Percentiles rank a stretch among this genome's conserved stretches.
Evolutionary conservation across 805 yeast species (phyloP).

Genomic region (Candida multigemmis): DNA sequence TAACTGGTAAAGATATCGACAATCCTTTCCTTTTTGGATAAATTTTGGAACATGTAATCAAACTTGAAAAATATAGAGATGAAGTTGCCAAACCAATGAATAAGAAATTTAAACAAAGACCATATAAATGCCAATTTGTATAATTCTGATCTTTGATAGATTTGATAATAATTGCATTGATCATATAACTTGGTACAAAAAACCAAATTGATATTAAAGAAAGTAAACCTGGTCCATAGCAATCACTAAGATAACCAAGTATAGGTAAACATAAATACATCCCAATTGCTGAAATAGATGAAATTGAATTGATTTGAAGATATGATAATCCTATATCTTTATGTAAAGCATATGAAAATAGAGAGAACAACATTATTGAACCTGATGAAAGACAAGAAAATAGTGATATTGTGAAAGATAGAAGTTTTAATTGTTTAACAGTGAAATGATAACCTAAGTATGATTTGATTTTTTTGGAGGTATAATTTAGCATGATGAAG

Average conservation of each 20-base stretch:
- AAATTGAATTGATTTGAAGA: constrained; percentile 57
- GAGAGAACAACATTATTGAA: constrained; percentile 71
- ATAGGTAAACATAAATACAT: constrained; percentile 79
- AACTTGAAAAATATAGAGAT: constrained; percentile 58
- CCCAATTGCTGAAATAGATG: constrained; percentile 69
- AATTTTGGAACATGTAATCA: constrained; percentile 79
- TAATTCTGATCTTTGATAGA: too few relatives aligned
- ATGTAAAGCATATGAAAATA: constrained; percentile 67
- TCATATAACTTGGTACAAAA: constrained; percentile 61
- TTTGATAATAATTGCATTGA: constrained; percentile 15
- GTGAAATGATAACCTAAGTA: constrained; percentile 35
- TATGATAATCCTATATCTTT: constrained; percentile 51
- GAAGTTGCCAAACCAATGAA: constrained; percentile 68
- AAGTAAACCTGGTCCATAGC: constrained; percentile 73
- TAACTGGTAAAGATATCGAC: constrained; percentile 81
- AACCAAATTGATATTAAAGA: constrained; percentile 52
- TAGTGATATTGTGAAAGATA: constrained; percentile 51
- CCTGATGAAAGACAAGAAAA: constrained; percentile 70
- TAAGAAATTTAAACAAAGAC: constrained; percentile 40
- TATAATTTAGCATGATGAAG: neutral
- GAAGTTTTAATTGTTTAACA: constrained; percentile 28
- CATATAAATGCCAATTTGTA: too few relatives aligned
- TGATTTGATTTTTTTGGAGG: constrained; percentile 35
- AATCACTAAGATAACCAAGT: constrained; percentile 74
- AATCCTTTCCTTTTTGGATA: constrained; percentile 69